Evolutionary conservation across 2,329 filamentous ascomycete species (phyloP).

Genomic region (Fusarium avenaceum): DNA sequence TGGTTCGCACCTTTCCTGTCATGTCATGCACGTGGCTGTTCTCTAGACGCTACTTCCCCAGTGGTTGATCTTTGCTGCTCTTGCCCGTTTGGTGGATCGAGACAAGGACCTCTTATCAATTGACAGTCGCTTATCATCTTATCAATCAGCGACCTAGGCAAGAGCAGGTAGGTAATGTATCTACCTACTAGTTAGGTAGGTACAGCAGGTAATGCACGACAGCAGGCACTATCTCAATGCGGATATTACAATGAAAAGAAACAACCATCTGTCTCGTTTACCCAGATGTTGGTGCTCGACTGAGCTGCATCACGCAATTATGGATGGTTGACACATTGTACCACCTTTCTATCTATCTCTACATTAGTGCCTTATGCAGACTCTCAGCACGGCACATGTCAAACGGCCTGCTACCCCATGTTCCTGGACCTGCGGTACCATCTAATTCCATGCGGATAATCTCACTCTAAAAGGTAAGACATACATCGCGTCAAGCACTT

Average conservation of each 20-base stretch:
- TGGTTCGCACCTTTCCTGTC: constrained; percentile 3
- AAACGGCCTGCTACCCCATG: constrained; percentile 6
- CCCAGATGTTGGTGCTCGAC: too few species aligned
- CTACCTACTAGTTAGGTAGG: too few species aligned
- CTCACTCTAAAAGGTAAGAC: constrained; percentile 23
- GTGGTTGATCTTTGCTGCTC: constrained; percentile 26
- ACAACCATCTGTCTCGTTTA: not conserved
- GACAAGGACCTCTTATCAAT: constrained; percentile 5
- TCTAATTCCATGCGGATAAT: constrained; percentile 6
- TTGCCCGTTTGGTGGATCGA: constrained; percentile 14
- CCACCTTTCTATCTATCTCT: not conserved
- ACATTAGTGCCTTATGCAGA: not conserved
- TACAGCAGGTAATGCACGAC: too few species aligned
- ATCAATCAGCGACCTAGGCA: constrained; percentile 18
- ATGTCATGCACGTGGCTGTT: constrained; percentile 23
- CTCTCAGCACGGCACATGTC: not conserved
- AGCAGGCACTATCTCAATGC: not conserved
- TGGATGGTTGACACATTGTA: not conserved
- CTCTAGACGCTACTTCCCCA: constrained; percentile 7
- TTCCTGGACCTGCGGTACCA: constrained; percentile 10
- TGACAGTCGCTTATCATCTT: constrained; percentile 23
- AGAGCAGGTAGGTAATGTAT: not conserved
- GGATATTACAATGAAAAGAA: not conserved
- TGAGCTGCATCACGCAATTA: not conserved
- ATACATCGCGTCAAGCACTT: constrained; percentile 21